Evolutionary conservation across 2,329 filamentous ascomycete genomes (phyloP), one percentile per base, ranked within the genome.

Genomic region (Geosmithia flava): DNA sequence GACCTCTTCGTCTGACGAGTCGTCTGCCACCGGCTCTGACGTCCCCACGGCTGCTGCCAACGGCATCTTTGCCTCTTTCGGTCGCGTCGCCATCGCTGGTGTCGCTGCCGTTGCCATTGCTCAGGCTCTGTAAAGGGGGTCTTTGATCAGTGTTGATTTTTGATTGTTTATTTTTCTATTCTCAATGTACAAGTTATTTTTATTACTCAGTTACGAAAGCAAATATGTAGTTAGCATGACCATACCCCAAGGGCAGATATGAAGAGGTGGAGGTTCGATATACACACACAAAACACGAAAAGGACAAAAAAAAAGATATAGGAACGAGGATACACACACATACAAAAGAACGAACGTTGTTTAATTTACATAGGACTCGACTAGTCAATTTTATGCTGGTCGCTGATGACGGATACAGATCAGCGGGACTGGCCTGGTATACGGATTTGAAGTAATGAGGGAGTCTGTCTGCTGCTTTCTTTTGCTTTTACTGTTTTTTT

Each of bases 121-220:
- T 41, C 61, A 62, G 55, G 53, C 63, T 45, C 51, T 65, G 46
- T 56, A 55, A 54, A 45, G 45, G 27, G 58, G 41, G 33, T 47
- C 23, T 27, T 33, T 46, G 19, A 16, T 30, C 10, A n/a, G n/a
- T 37, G 4, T 37, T 37, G 33, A 11, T 11, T 13, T 37, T 11
- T 16, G 33, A 37, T 37, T 13, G 33, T 37, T 13, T 37, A 3
- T 17, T 44, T 45, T 55, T 56, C 49, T 48, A 45, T 58, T 56
- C 52, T 55, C 53, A 49, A 51, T 59, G 52, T 56, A 58, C 54
- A 50, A 51, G 52, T 55, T 55, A 55, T 60, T 55, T 56, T 60
- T 44, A 51, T 83, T 70, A 93, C 84, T 59, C 23, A 85, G 83
- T 87, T 75, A 44, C 43, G 43, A 44, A 44, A 27, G 43, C n/a